Evolutionary conservation across 768 basidiomycete genomes (phyloP), one percentile per base, ranked within the genome.

Genomic region (Leccinellum luteum): DNA sequence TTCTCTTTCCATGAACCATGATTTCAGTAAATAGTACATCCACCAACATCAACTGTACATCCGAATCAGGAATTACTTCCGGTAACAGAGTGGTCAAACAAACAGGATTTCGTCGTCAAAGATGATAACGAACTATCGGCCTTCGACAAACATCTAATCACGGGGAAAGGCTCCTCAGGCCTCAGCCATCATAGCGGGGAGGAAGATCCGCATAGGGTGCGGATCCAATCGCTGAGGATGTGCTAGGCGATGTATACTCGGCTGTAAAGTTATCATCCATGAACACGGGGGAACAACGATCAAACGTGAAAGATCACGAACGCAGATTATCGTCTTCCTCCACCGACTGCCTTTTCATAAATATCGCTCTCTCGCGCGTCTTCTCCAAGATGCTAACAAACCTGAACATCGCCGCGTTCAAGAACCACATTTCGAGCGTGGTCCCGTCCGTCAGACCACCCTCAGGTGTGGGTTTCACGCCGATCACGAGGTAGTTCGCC

Each of bases 351-450:
- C 87, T 76, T 68, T 77, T 85, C 89, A 90, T 90, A 63, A 86
- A 89, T 51, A 90, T 82, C 15, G 84, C 84, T 48, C 81, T 76
- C 74, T 92, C 89, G 51, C 90, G 81, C 32, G 87, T 83, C 78
- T 92, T 92, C 74, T 90, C 89, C 52, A 93, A 72, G 25, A 83
- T 69, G 49, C 80, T 82, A 35, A 86, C 83, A 63, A 93, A 93
- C 67, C 84, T 78, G 65, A 90, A 90, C 77, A 91, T 83, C 13
- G 83, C 81, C 45, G 80, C 77, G 66, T 89, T 80, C 68, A 80
- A 82, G 68, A 89, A 81, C 55, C 89, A 81, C 41, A 92, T 73
- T 70, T 91, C 88, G 3, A 80, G 81, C 52, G 71, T 80, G 14
- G 87, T 87, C 2, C 87, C 87, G 2, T 80, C 73, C 0, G 81